Conservation (phyloP, 768 basidiomycete species). For the Steccherinum ochraceum region DNA sequence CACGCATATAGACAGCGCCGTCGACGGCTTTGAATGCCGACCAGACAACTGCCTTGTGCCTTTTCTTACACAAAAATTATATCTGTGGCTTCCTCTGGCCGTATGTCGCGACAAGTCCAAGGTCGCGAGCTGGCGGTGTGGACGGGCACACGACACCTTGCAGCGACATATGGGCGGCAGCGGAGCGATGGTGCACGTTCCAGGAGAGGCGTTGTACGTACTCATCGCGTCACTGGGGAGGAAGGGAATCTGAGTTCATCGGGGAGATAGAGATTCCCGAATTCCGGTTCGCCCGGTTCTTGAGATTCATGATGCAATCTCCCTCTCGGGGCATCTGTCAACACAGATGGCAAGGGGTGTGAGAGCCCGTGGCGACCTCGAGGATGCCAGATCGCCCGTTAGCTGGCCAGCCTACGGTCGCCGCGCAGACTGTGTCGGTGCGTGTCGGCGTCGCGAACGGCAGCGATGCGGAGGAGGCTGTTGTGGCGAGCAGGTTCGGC, state of each 20-base stretch:
- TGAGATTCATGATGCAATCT: constrained; percentile 19
- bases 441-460: too few relatives aligned
- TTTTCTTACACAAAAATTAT: not conserved
- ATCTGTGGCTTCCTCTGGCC: not conserved
- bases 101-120: not conserved
- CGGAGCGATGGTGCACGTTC: too few relatives aligned
- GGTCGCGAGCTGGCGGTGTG: too few relatives aligned
- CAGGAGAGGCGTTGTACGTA: constrained; percentile 12
- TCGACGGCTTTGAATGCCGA: not conserved
- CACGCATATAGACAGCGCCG: not conserved
- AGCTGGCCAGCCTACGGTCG: not conserved
- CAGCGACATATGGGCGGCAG: too few relatives aligned
- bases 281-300: constrained; percentile 21
- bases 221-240: not conserved
- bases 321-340: not conserved
- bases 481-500: too few relatives aligned
- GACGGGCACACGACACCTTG: too few relatives aligned
- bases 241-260: constrained; percentile 18
- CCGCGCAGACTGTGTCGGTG: too few relatives aligned
- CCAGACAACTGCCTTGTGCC: too few relatives aligned
- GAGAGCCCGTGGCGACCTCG: not conserved
- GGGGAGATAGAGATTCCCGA: constrained; percentile 24
- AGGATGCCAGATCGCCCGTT: not conserved
- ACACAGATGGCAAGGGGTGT: too few relatives aligned
- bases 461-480: too few relatives aligned